Base-by-base conservation (phyloP, 2,329 filamentous ascomycete genomes). In the Sarocladiaceae sp. region DNA sequence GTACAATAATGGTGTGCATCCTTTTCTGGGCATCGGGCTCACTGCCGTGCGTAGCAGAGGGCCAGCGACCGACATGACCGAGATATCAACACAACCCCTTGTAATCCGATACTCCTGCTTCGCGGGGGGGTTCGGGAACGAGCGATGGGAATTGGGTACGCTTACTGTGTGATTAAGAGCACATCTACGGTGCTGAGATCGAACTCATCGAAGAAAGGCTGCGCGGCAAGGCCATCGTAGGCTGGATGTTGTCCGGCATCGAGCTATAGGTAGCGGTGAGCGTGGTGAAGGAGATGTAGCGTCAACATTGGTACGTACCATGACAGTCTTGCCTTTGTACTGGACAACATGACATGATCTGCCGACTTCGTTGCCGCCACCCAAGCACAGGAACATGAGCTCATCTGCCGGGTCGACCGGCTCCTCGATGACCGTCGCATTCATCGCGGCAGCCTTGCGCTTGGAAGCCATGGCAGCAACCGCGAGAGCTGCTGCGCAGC, bases 281-380 rank as follows among this genome's bases (percentile, higher is more conserved):
- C 49, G 45, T 33, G 44, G 45, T 32, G 43, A 32, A 45, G 13
- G 18, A n/a, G 7, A 7, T 4, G 5, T 23, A 10, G 27, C 9
- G 4, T 18, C 5, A 29, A 13, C 9, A 29, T 40, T 10, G 11
- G 13, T 15, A 43, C 58, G 55, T 71, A 94, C 89, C 93, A 98
- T 98, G 54, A 98, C 88, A 5, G 91, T 97, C 67, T 98, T 98
- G 50, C 93, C 93, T 68, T 97, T 98, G 77, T 98, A 98, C 60
- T 97, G 89, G 48, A 98, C 82, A 55, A 98, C 95, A 62, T 98
- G 93, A 65, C 93, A 97, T 53, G 93, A 97, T 53, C 93, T 78
- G 44, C 93, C 93, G 50, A 98, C 93, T 67, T 98, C 93, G 64
- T 96, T 97, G 54, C 93, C 93, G 49, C 93, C 93, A 49, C 93